Percentiles rank a stretch among this genome's conserved stretches.
phyloP scores from a whole-genome alignment of 805 yeast species.

The Diddensiella santjacobensis region DNA sequence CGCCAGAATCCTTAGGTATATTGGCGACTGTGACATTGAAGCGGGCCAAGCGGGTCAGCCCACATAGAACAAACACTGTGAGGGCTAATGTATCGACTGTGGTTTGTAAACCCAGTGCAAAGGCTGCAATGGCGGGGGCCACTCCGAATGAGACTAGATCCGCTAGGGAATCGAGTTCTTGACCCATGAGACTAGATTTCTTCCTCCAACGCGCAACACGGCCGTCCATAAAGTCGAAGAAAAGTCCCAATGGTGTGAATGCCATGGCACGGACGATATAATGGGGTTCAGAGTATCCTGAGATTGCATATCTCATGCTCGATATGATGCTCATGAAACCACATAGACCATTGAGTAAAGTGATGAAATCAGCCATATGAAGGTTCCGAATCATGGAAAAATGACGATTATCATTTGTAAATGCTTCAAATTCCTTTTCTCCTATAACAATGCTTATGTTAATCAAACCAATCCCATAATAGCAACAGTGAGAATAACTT shows the following conservation, averaged over 20 bases:
- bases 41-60: conserved; percentile 88
- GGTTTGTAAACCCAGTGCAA: conserved; percentile 83
- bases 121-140: conserved; percentile 91
- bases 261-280: conserved; percentile 78
- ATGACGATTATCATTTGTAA: conserved; percentile 79
- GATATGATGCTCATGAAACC: conserved; percentile 90
- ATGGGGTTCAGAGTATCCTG: conserved; percentile 55
- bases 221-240: conserved; percentile 96
- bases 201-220: conserved; percentile 93
- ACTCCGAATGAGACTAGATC: conserved; percentile 94
- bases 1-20: conserved; percentile 82
- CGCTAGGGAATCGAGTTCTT: conserved; percentile 94
- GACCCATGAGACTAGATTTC: conserved; percentile 91
- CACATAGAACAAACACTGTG: conserved; percentile 86
- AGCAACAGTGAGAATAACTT: no score
- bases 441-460: conserved; percentile 8
- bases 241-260: conserved; percentile 84
- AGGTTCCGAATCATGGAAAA: conserved; percentile 69
- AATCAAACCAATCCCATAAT: no score
- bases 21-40: conserved; percentile 92
- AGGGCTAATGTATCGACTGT: conserved; percentile 74
- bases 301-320: conserved; percentile 73
- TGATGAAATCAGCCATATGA: conserved; percentile 95
- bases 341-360: conserved; percentile 87
- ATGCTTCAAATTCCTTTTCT: conserved; percentile 59